Base-by-base conservation (phyloP, 169 alveolate species). In the Plasmodium knowlesi region DNA sequence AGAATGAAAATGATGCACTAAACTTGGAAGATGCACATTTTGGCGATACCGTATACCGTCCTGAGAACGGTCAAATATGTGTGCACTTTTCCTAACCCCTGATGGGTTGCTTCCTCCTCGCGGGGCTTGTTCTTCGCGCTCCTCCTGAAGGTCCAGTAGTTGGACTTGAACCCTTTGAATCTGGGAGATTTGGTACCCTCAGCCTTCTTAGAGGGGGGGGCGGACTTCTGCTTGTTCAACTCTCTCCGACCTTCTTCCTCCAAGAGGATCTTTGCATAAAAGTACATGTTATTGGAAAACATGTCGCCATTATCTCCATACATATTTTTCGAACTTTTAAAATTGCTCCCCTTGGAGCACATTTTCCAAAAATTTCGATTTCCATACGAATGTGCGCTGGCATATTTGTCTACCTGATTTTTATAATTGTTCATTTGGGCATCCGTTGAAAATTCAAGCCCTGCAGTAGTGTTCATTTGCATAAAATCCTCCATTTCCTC, bases 231-330 rank as follows among this genome's bases (percentile, higher is more conserved):
- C 61, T 50, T 50, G 25, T 16, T 19, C 61, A 50, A 14, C 25
- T 12, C 8, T 22, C 22, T 16, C 25, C 61, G 61, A 50, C 1
- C n/a, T 32, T 76, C 86, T 16, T 76, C 82, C 10, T 88, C 88
- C 10, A 85, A 88, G 25, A 88, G 19, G 6, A 73, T 30, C 43
- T 88, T 88, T 14, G 25, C 37, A 88, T 16, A 88, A 67, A 86
- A 4, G 32, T 78, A 74, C 86, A 54, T 57, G 46, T 88, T 76
- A 57, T 30, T 54, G 41, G 25, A 16, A 28, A 46, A 72, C 34
- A 74, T n/a, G 37, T 85, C 54, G 9, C 32, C 16, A 85, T 43
- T 9, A 9, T 22, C 12, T 50, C 46, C 25, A 83, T 57, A 25
- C 28, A 57, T n/a, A 22, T 25, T 34, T 83, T 83, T 19, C 76